phyloP scores from a whole-genome alignment of 106 monocot species.

The Iris macrosiphon region DNA sequence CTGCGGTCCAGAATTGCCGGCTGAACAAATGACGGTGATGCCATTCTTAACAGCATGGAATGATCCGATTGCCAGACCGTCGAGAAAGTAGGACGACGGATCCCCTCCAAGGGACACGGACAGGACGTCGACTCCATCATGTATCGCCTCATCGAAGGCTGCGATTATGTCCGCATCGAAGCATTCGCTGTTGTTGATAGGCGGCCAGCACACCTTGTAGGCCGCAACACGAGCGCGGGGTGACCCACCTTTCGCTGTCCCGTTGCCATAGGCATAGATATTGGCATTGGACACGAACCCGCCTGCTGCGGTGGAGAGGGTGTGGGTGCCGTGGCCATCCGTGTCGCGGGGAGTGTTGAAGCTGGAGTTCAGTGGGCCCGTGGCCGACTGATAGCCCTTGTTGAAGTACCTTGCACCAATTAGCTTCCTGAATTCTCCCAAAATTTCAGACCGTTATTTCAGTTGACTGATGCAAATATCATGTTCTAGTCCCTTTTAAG shows the following conservation, averaged over 20 bases:
- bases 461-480: not conserved
- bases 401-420: slow-evolving; percentile 23
- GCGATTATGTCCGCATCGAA: slow-evolving; percentile 42
- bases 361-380: slow-evolving; percentile 3
- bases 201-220: slow-evolving; percentile 36
- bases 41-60: slow-evolving; percentile 24
- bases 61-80: slow-evolving; percentile 21
- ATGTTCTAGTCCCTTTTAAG: not conserved
- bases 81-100: not conserved
- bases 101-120: slow-evolving; percentile 36
- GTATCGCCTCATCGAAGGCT: slow-evolving; percentile 33
- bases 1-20: slow-evolving; percentile 16
- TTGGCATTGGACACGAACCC: slow-evolving; percentile 6
- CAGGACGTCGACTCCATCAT: slow-evolving; percentile 47
- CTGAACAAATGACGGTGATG: slow-evolving; percentile 18
- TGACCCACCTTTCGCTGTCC: slow-evolving; percentile 50
- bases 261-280: slow-evolving; percentile 31
- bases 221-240: slow-evolving; percentile 37
- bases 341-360: slow-evolving; percentile 14
- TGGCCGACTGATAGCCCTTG: slow-evolving; percentile 5
- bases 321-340: slow-evolving; percentile 25
- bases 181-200: slow-evolving; percentile 15
- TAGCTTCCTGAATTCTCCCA: slow-evolving; percentile 3
- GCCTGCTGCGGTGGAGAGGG: slow-evolving; percentile 27
- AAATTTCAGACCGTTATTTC: slow-evolving; percentile 1